Percentiles rank a stretch among this genome's conserved stretches.
Evolutionary conservation across 805 yeast species (phyloP).

Genomic region (Grigorovia jiainica): DNA sequence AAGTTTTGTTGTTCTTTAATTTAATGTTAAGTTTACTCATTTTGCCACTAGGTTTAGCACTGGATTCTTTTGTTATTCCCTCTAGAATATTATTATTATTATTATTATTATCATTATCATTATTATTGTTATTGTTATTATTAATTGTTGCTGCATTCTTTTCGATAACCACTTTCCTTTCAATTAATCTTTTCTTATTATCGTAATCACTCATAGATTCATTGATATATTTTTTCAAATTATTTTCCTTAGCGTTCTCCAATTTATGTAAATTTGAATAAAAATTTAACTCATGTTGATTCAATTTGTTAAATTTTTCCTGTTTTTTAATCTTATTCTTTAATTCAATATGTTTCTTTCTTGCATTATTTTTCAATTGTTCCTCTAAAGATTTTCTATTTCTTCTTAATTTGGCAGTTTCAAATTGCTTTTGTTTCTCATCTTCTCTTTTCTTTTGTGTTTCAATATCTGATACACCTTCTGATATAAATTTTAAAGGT

Average conservation of each 20-base stretch:
- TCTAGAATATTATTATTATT: too few relatives aligned
- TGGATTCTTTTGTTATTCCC: too few relatives aligned
- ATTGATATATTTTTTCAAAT: slow-evolving; percentile 5
- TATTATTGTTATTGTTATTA: too few relatives aligned
- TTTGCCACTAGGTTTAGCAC: too few relatives aligned
- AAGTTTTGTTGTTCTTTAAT: too few relatives aligned
- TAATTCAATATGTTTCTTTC: slow-evolving; percentile 19
- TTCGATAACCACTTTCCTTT: not conserved
- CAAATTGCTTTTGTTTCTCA: slow-evolving; percentile 14
- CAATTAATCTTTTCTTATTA: slow-evolving; percentile 2
- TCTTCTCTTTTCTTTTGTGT: slow-evolving; percentile 16
- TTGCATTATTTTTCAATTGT: slow-evolving; percentile 23
- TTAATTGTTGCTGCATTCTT: too few relatives aligned
- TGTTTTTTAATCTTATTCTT: slow-evolving; percentile 16
- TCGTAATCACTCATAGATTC: slow-evolving; percentile 4
- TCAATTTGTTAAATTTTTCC: slow-evolving; percentile 24
- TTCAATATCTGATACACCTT: slow-evolving; percentile 21
- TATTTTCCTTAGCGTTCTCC: slow-evolving; percentile 5
- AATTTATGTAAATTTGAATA: slow-evolving; percentile 7
- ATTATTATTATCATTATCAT: too few relatives aligned
- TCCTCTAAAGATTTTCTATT: slow-evolving; percentile 23
- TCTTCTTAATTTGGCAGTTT: slow-evolving; percentile 14
- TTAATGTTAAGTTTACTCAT: too few relatives aligned
- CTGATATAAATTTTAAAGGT: slow-evolving; percentile 19
- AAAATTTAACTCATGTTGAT: slow-evolving; percentile 16